Evolutionary conservation across 495 filamentous ascomycete species (phyloP), one percentile per base, ranked within the genome.

Genomic region (Aspergillus asperescens): DNA sequence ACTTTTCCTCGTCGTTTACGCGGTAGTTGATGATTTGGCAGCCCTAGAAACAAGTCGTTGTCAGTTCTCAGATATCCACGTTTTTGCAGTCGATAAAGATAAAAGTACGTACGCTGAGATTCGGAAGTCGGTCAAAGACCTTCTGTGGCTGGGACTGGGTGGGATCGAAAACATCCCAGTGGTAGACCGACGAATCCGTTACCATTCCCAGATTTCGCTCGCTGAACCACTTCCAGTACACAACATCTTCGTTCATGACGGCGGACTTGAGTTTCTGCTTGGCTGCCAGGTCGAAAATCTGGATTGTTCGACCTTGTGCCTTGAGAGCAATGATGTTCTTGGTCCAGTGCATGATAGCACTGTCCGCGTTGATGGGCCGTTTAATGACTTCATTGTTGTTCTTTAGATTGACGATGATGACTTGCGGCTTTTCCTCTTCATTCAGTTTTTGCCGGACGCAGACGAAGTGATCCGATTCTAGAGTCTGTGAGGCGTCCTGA

Each of bases 11-110:
- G 58, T 85, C 84, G 71, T 90, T 96, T 44, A 91, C 88, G 46
- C 92, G 90, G 73, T 99, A 99, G 74, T 97, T 99, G 80, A 99
- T 99, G 63, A 99, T 99, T 86, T 99, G 93, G 69, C 89, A 90
- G 43, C 82, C 83, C 88, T 95, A 63, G 28, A 54, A 35, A 46
- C 28, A 9, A 50, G 23, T 50, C 41, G 40, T 34, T 37, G 48
- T 58, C 9, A 57, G 58, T 63, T 49, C 45, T 0, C 50, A 52
- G n/a, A 63, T 49, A 29, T 15, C 47, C 25, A 12, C 16, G 38
- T 29, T 9, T 15, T 9, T 37, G 32, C 31, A 1, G 7, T n/a
- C 1, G 19, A 22, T 19, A 43, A 28, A 7, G 24, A 15, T 28
- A 24, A 47, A 12, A 52, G 31, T 5, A 79, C 86, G 55, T 81